Conservation (phyloP, 139 green algal genomes). For the Chlamydomonas eustigma region DNA sequence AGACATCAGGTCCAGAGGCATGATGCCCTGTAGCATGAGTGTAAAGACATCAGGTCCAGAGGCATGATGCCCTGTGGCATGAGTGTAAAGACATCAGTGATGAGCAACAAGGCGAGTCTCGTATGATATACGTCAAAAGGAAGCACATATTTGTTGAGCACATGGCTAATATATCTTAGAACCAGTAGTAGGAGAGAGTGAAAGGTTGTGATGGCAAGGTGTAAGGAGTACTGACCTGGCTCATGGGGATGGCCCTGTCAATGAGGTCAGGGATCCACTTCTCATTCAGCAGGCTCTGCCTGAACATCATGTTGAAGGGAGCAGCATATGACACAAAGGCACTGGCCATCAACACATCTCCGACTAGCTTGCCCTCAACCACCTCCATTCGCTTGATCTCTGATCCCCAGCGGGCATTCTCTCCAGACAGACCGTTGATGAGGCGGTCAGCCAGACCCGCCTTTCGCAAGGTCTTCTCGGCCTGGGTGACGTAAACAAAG, state of each 20-base stretch:
- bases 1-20: too few relatives aligned
- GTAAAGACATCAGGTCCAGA: too few relatives aligned
- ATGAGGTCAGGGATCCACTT: slow-evolving; percentile 78
- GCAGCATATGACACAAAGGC: slow-evolving; percentile 83
- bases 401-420: slow-evolving; percentile 82
- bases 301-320: slow-evolving; percentile 80
- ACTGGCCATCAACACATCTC: slow-evolving; percentile 76
- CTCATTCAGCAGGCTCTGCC: slow-evolving; percentile 58
- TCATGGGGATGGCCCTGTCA: slow-evolving; percentile 63
- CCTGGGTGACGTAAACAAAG: too few relatives aligned
- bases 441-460: slow-evolving; percentile 80
- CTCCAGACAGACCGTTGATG: slow-evolving; percentile 81
- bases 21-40: too few relatives aligned
- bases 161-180: too few relatives aligned
- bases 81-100: too few relatives aligned
- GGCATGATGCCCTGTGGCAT: too few relatives aligned
- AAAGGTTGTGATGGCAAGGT: too few relatives aligned
- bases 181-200: too few relatives aligned
- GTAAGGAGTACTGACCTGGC: background rate
- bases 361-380: slow-evolving; percentile 51
- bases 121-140: too few relatives aligned
- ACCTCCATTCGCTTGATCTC: slow-evolving; percentile 68
- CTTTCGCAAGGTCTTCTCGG: slow-evolving; percentile 80
- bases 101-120: too few relatives aligned
- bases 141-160: too few relatives aligned